Conservation (phyloP, 768 basidiomycete genomes). For the Tylopilus vinaceipallidus region DNA sequence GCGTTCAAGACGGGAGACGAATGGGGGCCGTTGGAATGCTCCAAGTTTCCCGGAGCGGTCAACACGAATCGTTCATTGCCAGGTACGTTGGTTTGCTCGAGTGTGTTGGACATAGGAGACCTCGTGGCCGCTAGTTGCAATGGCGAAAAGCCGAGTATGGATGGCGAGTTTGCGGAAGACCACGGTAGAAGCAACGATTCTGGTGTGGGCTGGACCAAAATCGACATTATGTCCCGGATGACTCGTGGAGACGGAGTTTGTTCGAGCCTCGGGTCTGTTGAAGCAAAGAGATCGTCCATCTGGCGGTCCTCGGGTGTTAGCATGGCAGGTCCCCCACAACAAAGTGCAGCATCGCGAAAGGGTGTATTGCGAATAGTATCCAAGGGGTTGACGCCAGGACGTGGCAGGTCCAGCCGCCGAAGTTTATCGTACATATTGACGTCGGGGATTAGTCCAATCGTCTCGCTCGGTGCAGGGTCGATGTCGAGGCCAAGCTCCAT, state of each 20-base stretch:
- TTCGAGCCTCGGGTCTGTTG: not conserved
- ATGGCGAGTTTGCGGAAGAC: constrained; percentile 3
- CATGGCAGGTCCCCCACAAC: not conserved
- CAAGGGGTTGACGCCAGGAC: constrained; percentile 39
- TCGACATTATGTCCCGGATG: constrained; percentile 33
- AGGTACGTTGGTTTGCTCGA: not conserved
- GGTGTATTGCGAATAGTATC: constrained; percentile 31
- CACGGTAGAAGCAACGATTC: constrained; percentile 8
- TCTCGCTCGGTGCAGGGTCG: constrained; percentile 8
- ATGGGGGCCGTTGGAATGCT: not conserved
- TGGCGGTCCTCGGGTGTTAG: not conserved
- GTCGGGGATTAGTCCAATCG: constrained; percentile 31
- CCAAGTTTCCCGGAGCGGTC: constrained; percentile 1
- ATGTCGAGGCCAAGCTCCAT: constrained; percentile 6
- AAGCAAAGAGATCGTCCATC: not conserved
- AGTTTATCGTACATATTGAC: constrained; percentile 35
- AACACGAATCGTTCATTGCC: not conserved
- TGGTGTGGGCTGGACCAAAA: constrained; percentile 21
- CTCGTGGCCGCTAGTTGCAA: not conserved
- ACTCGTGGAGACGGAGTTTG: constrained; percentile 27
- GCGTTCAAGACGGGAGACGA: constrained; percentile 60
- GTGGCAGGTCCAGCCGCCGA: constrained; percentile 14
- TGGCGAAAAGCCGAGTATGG: not conserved
- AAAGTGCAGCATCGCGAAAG: not conserved
- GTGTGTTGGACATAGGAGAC: not conserved